phyloP scores from a whole-genome alignment of 805 yeast genomes.

The Candida manassasensis region DNA sequence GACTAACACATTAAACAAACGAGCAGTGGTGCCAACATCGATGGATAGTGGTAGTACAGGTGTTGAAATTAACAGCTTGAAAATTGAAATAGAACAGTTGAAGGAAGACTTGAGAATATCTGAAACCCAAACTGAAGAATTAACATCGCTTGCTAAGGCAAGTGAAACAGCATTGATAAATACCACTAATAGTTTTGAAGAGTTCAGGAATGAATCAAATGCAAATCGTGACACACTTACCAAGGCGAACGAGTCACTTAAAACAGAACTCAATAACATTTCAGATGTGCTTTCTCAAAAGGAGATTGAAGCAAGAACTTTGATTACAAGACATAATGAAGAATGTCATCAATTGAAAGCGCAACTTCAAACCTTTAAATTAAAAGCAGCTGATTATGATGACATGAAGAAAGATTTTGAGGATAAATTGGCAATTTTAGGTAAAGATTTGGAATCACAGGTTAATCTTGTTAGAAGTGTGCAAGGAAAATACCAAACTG shows the following conservation, averaged over 20 bases:
- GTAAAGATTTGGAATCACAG: conserved; percentile 37
- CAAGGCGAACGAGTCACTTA: conserved; percentile 21
- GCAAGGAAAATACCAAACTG: conserved; percentile 52
- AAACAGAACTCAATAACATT: conserved; percentile 17
- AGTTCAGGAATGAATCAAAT: conserved; percentile 24
- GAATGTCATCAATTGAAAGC: conserved; percentile 25
- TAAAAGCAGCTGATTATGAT: conserved; percentile 33
- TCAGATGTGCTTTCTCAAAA: conserved; percentile 17
- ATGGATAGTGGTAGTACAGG: conserved; percentile 1
- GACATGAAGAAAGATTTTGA: conserved; percentile 28
- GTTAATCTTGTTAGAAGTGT: conserved; percentile 42
- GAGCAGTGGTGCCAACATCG: conserved; percentile 11
- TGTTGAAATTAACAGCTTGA: conserved; percentile 6
- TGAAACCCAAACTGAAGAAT: conserved; percentile 53
- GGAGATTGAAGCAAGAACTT: conserved; percentile 17
- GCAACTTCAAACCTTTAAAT: conserved; percentile 17
- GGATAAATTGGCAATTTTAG: conserved; percentile 21
- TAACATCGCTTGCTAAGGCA: conserved; percentile 57
- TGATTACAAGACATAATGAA: conserved; percentile 15
- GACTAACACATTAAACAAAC: conserved; percentile 19
- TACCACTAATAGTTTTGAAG: conserved; percentile 51
- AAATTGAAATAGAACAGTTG: conserved; percentile 41
- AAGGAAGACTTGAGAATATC: conserved; percentile 54
- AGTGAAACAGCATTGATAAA: conserved; percentile 61
- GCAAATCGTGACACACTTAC: conserved; percentile 15